Evolutionary conservation across 2,329 filamentous ascomycete species (phyloP).

Genomic region (Fusarium temperatum): DNA sequence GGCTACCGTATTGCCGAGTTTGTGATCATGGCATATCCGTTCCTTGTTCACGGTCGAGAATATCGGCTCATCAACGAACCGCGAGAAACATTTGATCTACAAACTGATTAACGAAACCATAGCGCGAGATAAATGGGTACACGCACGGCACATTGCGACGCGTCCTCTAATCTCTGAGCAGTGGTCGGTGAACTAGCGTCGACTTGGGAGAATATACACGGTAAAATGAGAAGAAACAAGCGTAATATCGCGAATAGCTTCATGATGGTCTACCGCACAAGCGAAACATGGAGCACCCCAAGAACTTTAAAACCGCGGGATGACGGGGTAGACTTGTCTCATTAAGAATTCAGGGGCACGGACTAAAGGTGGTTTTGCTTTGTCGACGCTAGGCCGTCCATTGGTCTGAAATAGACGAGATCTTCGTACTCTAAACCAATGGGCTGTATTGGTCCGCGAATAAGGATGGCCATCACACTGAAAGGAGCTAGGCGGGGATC

Average conservation of each 20-base stretch:
- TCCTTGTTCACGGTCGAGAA: not conserved
- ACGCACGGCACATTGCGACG: not conserved
- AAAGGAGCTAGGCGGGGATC: not conserved
- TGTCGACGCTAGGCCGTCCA: not conserved
- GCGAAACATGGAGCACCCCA: not conserved
- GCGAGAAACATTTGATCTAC: not conserved
- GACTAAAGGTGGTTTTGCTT: not conserved
- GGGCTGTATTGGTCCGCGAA: not conserved
- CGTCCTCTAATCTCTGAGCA: not conserved
- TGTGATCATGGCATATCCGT: not conserved
- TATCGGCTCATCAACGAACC: not conserved
- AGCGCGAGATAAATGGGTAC: accelerated
- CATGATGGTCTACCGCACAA: not conserved
- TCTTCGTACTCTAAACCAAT: not conserved
- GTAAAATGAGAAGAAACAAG: not conserved
- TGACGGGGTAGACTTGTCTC: not conserved
- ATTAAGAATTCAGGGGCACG: not conserved
- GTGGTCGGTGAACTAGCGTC: not conserved
- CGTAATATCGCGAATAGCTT: not conserved
- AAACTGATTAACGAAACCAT: not conserved
- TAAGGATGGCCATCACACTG: not conserved
- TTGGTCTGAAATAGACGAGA: not conserved
- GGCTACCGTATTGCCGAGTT: not conserved
- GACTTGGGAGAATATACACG: not conserved
- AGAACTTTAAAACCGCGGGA: too few relatives aligned